phyloP scores from a whole-genome alignment of 306 rosid genomes.

The Cucurbita maxima region DNA sequence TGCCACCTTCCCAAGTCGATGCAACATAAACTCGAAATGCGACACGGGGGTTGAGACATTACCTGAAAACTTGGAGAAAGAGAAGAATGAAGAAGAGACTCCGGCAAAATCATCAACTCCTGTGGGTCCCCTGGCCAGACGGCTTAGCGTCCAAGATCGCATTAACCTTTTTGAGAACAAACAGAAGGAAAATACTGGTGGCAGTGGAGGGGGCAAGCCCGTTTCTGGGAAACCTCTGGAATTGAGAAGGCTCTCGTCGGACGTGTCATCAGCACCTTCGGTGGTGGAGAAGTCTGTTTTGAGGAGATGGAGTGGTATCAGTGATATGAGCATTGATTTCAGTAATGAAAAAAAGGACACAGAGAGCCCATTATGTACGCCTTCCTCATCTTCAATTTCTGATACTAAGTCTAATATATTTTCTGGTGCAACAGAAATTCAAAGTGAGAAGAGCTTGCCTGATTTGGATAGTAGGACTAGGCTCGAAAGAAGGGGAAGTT shows the following conservation, averaged over 20 bases:
- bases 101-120: slow-evolving; percentile 15
- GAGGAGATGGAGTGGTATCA: slow-evolving; percentile 86
- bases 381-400: slow-evolving; percentile 36
- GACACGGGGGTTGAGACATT: slow-evolving; percentile 10
- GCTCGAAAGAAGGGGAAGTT: slow-evolving; percentile 13
- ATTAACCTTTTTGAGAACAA: slow-evolving; percentile 90
- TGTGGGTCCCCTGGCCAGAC: slow-evolving; percentile 35
- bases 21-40: slow-evolving; percentile 23
- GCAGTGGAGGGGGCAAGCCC: slow-evolving; percentile 39
- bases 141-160: slow-evolving; percentile 93
- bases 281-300: slow-evolving; percentile 35
- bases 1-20: slow-evolving; percentile 13
- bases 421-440: slow-evolving; percentile 20
- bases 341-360: slow-evolving; percentile 56
- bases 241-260: slow-evolving; percentile 69
- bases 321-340: slow-evolving; percentile 91
- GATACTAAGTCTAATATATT: slow-evolving; percentile 15
- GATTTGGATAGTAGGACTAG: slow-evolving; percentile 6
- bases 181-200: slow-evolving; percentile 53
- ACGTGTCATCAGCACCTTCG: slow-evolving; percentile 27
- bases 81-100: slow-evolving; percentile 19
- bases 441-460: slow-evolving; percentile 18
- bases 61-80: slow-evolving; percentile 11
- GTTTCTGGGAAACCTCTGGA: slow-evolving; percentile 48
- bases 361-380: slow-evolving; percentile 54